Percentiles rank a stretch among this genome's conserved stretches.
Conservation (phyloP, 1,284 basidiomycete species). For the Ganoderma leucocontextum region DNA sequence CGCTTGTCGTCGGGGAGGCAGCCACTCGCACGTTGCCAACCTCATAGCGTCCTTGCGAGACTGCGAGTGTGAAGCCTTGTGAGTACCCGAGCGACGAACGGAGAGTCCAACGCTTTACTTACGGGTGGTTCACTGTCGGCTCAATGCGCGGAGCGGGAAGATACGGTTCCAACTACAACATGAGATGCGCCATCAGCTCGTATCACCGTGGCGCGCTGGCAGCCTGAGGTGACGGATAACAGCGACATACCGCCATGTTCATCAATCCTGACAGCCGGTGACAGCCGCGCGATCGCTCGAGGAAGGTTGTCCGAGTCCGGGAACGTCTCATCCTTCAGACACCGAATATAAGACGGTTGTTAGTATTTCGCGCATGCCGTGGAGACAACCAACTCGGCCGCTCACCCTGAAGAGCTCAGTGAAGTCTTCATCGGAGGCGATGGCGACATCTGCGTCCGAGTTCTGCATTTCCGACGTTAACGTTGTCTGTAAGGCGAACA, state of each 20-base stretch:
- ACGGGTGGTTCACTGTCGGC: too few species aligned
- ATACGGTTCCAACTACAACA: not conserved
- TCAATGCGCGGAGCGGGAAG: too few species aligned
- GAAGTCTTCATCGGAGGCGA: conserved; percentile 12
- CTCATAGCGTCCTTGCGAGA: too few species aligned
- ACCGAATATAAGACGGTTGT: too few species aligned
- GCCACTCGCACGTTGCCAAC: too few species aligned
- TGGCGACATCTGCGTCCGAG: not conserved
- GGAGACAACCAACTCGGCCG: too few species aligned
- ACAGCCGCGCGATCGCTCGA: not conserved
- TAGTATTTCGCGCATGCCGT: too few species aligned
- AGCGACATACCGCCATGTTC: conserved; percentile 10
- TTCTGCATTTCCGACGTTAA: not conserved
- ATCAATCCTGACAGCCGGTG: conserved; percentile 9
- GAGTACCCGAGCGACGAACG: too few species aligned
- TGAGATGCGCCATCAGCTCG: not conserved
- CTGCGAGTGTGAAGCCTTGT: too few species aligned
- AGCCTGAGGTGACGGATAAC: not conserved
- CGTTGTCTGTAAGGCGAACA: not conserved
- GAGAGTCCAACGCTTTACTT: too few species aligned
- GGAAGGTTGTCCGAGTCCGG: conserved; percentile 5
- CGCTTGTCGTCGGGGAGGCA: too few species aligned
- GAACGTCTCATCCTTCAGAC: conserved; percentile 7
- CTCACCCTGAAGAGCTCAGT: conserved; percentile 19
- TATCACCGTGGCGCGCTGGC: too few species aligned